Base-by-base conservation (phyloP, 306 rosid species). In the Fragaria ananassa region DNA sequence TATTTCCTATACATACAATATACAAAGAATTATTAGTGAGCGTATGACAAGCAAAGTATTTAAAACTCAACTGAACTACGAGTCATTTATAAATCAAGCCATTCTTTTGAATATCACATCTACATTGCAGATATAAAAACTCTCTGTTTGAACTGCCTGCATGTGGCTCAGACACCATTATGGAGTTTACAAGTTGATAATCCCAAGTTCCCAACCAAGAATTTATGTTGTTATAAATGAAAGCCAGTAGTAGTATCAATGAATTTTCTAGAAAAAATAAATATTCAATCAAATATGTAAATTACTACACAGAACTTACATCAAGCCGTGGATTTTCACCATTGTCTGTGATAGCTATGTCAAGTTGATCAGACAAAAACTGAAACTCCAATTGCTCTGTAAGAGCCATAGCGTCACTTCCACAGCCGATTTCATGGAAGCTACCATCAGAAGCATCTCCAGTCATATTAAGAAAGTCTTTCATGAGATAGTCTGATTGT, bases 311-410 rank as follows among this genome's bases (percentile, higher is more conserved):
- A 53, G 62, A 50, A 73, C 87, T 77, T 84, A 84, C 87, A 69
- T 84, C 82, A 71, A 84, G 67, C 71, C 87, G 41, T 8, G 87
- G 82, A 80, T 35, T 80, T 73, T 84, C 82, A 77, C 82, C 84
- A 50, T 74, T 81, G 74, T 77, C 87, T 10, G 82, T 51, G 82
- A 84, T 80, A 71, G 80, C 80, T 1, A 84, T 42, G 77, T 84
- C 84, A 80, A 84, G 87, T 39, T 84, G 84, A 70, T 80, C 82
- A 25, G 82, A 74, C 67, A 80, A 80, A 78, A 70, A 84, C 8
- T 84, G 84, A 21, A 84, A 67, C 34, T 84, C 84, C 62, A 76
- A 51, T 70, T 80, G 82, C 50, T 80, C 84, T 6, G 84, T 74
- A 68, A 73, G 77, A n/a, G 21, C 79, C 23, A 72, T 53, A 72